Base-by-base conservation (phyloP, 495 filamentous ascomycete species). In the Xylaria intraflava region DNA sequence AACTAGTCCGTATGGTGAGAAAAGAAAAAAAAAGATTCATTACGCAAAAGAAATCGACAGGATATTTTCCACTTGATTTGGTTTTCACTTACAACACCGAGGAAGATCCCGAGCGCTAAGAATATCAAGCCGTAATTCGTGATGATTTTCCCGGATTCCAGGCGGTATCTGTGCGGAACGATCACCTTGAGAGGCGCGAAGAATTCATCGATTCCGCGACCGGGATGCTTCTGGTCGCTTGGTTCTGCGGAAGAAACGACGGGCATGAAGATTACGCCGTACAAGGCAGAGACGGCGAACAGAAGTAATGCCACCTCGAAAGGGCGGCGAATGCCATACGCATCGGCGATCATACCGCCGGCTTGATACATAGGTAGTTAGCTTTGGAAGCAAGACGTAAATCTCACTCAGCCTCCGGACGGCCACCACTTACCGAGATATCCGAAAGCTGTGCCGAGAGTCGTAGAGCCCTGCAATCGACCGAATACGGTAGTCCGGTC, bases 121-220 rank as follows among this genome's bases (percentile, higher is more conserved):
- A 81, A 68, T 5, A 81, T 50, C 0, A 80, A 67, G 19, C 80
- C 78, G 19, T 73, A 75, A 53, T 82, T 74, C 23, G 62, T 73
- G 30, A 56, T 60, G 23, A 72, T 53, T 6, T 57, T 63, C 7
- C 79, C 80, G 26, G 65, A 67, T 2, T 43, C 43, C 11, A 78
- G 58, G 1, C 66, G 49, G 56, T 78, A 70, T 14, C 58, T 74
- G 56, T 75, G 73, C 1, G 79, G 75, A 6, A 62, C 58, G 36
- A 83, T 72, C 4, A 80, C 70, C 27, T 70, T 73, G 24, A 83
- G 61, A 1, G 80, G 80, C 3, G 77, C 72, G 53, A 83, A 78
- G 60, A 80, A 77, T 22, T 58, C 65, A 12, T 65, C 53, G 20
- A 80, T 55, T 0, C 72, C 73, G 11, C 61, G 69, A 1, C 52